phyloP scores from a whole-genome alignment of 2,329 filamentous ascomycete genomes.

The Fusarium nanum region DNA sequence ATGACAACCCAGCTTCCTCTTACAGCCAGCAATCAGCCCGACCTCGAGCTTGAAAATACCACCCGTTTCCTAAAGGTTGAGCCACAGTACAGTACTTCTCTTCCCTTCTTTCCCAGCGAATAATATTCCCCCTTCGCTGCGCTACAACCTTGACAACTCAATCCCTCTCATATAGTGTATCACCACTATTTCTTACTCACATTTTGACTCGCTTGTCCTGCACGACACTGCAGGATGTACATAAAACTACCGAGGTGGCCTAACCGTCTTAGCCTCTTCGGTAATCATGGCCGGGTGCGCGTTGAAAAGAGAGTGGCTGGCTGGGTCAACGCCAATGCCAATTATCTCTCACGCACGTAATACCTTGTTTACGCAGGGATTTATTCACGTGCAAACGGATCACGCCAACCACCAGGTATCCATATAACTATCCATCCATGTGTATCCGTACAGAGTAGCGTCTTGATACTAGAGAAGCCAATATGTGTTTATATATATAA shows the following conservation, averaged over 20 bases:
- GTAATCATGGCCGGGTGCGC: slow-evolving; percentile 31
- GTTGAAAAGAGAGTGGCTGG: slow-evolving; percentile 40
- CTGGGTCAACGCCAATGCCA: neutral
- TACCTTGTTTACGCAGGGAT: slow-evolving; percentile 17
- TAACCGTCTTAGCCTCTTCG: slow-evolving; percentile 31
- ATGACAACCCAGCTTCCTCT: slow-evolving; percentile 33
- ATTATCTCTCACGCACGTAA: slow-evolving; percentile 2
- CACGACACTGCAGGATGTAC: slow-evolving; percentile 22
- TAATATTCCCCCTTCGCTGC: neutral
- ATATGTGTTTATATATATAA: slow-evolving; percentile 16
- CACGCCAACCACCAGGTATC: neutral
- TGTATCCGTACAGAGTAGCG: neutral
- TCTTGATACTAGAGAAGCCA: slow-evolving; percentile 4
- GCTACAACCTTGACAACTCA: neutral
- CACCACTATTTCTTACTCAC: neutral
- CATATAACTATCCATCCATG: neutral
- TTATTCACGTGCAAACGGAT: slow-evolving; percentile 36
- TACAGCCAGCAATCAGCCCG: slow-evolving; percentile 19
- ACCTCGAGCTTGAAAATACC: neutral
- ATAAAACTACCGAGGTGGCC: slow-evolving; percentile 36
- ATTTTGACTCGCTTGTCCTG: slow-evolving; percentile 15
- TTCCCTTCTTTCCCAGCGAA: neutral
- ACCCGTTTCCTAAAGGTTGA: neutral
- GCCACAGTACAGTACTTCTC: neutral
- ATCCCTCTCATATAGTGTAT: neutral